A percentile compares a stretch with the other conserved stretches of the same genome.
Evolutionary conservation across 1,139 yeast species (phyloP).

Genomic region (Hyphopichia fennica): DNA sequence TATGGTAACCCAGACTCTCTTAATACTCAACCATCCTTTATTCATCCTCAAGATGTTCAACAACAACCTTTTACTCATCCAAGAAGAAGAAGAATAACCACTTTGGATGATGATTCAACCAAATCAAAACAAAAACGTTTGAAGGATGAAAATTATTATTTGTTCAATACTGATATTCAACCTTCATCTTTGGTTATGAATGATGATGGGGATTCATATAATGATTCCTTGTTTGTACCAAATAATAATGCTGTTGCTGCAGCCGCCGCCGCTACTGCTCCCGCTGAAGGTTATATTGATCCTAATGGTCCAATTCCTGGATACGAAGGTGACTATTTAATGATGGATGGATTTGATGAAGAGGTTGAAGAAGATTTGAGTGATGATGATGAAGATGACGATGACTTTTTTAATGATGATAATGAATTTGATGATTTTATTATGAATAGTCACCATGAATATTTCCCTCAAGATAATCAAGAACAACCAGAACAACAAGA

Average conservation of each 20-base stretch:
- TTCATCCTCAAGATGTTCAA: constrained; percentile 8
- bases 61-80: constrained; percentile 7
- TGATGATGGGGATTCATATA: constrained; percentile 13
- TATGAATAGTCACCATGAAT: constrained; percentile 14
- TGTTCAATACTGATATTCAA: constrained; percentile 44
- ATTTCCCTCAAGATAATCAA: constrained; percentile 1
- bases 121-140: constrained; percentile 9
- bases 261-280: constrained; percentile 6
- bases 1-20: constrained; percentile 41
- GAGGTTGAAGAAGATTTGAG: constrained; percentile 38
- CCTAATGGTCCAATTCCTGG: constrained; percentile 26
- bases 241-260: constrained; percentile 5
- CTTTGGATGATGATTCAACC: constrained; percentile 27
- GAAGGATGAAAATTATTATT: constrained; percentile 39
- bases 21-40: constrained; percentile 17
- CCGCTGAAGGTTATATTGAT: constrained; percentile 1
- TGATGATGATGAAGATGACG: constrained; percentile 38
- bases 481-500: not conserved
- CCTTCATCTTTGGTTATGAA: constrained; percentile 40
- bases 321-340: constrained; percentile 35
- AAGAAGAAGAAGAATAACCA: constrained; percentile 37
- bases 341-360: constrained; percentile 35
- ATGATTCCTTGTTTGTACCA: constrained; percentile 34
- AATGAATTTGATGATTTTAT: constrained; percentile 37
- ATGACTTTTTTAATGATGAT: constrained; percentile 40